Base-by-base conservation (phyloP, 768 basidiomycete genomes). In the Saitozyma sp. region DNA sequence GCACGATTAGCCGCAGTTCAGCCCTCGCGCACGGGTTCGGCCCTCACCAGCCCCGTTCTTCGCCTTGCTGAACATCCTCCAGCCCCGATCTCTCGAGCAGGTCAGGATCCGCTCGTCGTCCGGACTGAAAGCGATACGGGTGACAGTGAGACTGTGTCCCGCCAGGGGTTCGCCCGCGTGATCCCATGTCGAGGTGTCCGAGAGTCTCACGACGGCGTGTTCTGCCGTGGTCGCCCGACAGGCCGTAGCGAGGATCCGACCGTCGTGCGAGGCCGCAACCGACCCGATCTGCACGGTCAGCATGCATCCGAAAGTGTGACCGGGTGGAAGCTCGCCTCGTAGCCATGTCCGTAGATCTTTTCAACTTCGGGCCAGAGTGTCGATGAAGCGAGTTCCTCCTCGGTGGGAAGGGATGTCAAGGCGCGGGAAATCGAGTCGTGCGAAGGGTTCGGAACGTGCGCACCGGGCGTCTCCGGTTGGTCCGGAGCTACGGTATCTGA, bases 321-420 rank as follows among this genome's bases (percentile, higher is more conserved):
- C 17, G 41, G 14, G 40, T 45, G 6, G 8, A 38, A 45, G 39
- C n/a, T 56, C 63, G 89, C 92, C 85, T 99, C 96, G 71, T 97
- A 98, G 48, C 95, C 93, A 78, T 98, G 96, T 6, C 95, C 96
- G 77, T 96, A 99, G 0, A 99, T 83, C 77, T 99, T 99, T 71
- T 98, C 96, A 1, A 87, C 82, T 81, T 99, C 96, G 0, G 95
- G 96, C 96, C 96, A 99, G 0, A 98, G 83, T 0, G 95, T 98
- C 14, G 85, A 84, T 0, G 87, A 84, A 0, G 91, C 88, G 0
- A 98, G 83, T 77, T 97, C 93, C 10, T 90, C 91, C 75, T 98
- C 96, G 60, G 92, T 91, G 0, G 96, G 83, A 19, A 83, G 73
- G 13, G 75, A 59, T 7, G 71, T 69, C 39, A 80, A 63, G 1